Evolutionary conservation across 345 rosid species (phyloP), one percentile per base, ranked within the genome.

Genomic region (Populus euphratica): DNA sequence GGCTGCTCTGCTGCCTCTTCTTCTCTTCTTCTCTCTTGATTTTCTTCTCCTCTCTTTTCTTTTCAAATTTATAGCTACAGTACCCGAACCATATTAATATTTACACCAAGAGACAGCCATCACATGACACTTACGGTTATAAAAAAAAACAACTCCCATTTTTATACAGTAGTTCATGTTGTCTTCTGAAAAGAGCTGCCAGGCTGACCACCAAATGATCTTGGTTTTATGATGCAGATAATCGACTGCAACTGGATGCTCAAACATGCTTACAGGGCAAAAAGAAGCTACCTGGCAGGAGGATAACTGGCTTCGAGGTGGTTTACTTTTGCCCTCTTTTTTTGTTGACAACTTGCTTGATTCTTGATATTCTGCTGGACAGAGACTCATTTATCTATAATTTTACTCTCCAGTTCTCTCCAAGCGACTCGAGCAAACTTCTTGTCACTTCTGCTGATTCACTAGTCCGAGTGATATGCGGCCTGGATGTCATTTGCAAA

Each of bases 391-490:
- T 69, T 7, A 11, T 78, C 4, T 35, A 13, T 73, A 31, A 35
- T 75, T 73, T 73, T 54, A 27, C 63, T 76, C 64, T 79, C 36
- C 85, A 88, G 91, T 90, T 84, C 71, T 89, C 88, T 10, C 94
- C 96, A n/a, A 82, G 81, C 35, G 93, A 90, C 56, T 89, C 91
- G 5, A 86, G 82, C 79, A 90, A 89, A 88, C 65, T 93, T 14
- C 76, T 93, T 73, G 91, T 93, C 72, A 88, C 96, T 47, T 88
- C 85, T 77, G 98, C 92, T 54, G 96, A 93, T 89, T 93, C 96
- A 68, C 81, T 83, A 23, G 86, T 90, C 47, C 83, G 87, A 74
- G 80, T 93, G 38, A 86, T 90, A 49, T 35, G 75, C 8, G 91
- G 91, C 49, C 39, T 13, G 8, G 86, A 91, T 68, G 83, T 92